Base-by-base conservation (phyloP, 441 rosid species). In the Gossypium schwendimanii region DNA sequence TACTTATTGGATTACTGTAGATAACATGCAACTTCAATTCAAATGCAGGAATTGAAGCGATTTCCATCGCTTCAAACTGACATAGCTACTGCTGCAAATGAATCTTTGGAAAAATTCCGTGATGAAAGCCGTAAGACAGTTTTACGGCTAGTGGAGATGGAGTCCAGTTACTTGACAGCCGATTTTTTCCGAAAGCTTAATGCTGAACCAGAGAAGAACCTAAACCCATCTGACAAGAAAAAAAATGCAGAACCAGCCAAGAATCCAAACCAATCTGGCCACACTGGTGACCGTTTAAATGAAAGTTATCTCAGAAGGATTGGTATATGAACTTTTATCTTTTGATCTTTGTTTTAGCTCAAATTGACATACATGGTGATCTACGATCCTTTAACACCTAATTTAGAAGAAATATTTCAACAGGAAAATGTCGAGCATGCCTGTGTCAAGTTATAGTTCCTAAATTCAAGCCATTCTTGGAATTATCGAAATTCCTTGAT, bases 121-220 rank as follows among this genome's bases (percentile, higher is more conserved):
- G 99, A 95, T 21, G 99, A 93, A 76, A 84, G 99, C 88, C 84
- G 91, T 76, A 95, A 76, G 81, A 93, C 98, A 31, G 97, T 95
- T 79, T 67, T 83, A 24, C 83, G 99, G 78, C 85, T 95, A 71
- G 99, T 95, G 31, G 99, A 95, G 72, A 95, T 95, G 99, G 99
- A 95, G 58, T 91, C 99, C 73, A 90, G 92, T 85, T 93, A 95
- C 80, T 84, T 95, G 58, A 95, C 99, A 0, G 99, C 91, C 80
- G 99, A 95, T 58, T 95, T 95, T 83, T 95, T 95, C 84, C 81
- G 99, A 75, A 95, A 93, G 81, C 87, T 95, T 81, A 93, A 90
- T 73, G 71, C 83, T 3, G 97, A 95, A 78, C 87, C 95, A 24
- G 97, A 91, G 79, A 93, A 81, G 73, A 86, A 83, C 74, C 67